A percentile compares a stretch with the other conserved stretches of the same genome.
Evolutionary conservation across 352 stramenopile species (phyloP).

Genomic region (Phytopythium litorale): DNA sequence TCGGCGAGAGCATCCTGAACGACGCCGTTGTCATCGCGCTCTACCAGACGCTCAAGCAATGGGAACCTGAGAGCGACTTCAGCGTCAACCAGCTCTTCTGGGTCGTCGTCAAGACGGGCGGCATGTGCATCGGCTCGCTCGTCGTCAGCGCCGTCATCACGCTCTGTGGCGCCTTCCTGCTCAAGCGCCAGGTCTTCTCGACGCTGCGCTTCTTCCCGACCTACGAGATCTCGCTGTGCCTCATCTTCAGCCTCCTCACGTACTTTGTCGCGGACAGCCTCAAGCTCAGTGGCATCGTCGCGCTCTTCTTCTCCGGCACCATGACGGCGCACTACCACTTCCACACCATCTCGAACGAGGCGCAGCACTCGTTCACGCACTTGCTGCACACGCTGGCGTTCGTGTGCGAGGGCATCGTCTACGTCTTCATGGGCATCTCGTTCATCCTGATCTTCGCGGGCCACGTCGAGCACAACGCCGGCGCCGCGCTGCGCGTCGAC

Average conservation of each 20-base stretch:
- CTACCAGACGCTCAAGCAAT: conserved; percentile 91
- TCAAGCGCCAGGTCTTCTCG: conserved; percentile 70
- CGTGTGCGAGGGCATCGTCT: conserved; percentile 81
- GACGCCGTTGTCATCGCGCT: conserved; percentile 93
- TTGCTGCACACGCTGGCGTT: conserved; percentile 80
- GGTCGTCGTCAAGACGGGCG: conserved; percentile 59
- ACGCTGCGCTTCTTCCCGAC: conserved; percentile 77
- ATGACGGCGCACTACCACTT: conserved; percentile 89
- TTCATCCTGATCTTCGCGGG: conserved; percentile 82
- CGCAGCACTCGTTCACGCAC: conserved; percentile 82
- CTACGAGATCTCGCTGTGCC: conserved; percentile 84
- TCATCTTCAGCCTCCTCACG: conserved; percentile 85
- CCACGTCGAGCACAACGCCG: conserved; percentile 52
- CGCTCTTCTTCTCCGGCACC: conserved; percentile 91
- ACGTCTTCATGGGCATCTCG: conserved; percentile 86
- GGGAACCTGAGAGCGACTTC: conserved; percentile 70
- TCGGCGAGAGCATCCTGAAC: conserved; percentile 94
- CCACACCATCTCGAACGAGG: conserved; percentile 77
- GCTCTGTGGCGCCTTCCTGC: conserved; percentile 63
- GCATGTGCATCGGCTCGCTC: conserved; percentile 80
- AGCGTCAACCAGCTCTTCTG: conserved; percentile 55
- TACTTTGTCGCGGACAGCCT: conserved; percentile 81
- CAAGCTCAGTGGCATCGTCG: conserved; percentile 90
- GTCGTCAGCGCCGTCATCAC: conserved; percentile 69
- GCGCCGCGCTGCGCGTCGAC: conserved; percentile 57